These are phyloP conservation scores for Solanum acaule DNA, from an alignment of 257 asterid species.

Conservation along the genomic window DNA sequence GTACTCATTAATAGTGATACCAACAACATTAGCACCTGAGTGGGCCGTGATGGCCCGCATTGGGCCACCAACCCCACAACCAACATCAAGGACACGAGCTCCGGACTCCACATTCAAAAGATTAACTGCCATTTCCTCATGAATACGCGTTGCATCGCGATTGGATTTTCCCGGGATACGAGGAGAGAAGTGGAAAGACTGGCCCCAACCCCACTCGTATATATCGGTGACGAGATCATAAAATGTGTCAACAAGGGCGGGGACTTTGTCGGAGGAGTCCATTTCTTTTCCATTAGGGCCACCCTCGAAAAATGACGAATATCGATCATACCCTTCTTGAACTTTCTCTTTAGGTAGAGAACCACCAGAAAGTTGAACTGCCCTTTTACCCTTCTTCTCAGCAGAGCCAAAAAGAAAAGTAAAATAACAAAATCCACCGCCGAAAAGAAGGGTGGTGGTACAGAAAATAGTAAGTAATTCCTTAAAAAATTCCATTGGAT, in stretches of 20 bases:
- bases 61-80: constrained; percentile 82
- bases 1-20: constrained; percentile 15
- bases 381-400: constrained; percentile 52
- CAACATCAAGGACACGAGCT: constrained; percentile 53
- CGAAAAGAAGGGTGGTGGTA: constrained; percentile 38
- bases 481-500: constrained; percentile 11
- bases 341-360: constrained; percentile 53
- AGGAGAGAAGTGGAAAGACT: constrained; percentile 71
- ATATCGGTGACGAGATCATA: constrained; percentile 34
- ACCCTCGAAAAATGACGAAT: constrained; percentile 53
- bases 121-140: constrained; percentile 76
- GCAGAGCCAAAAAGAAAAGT: constrained; percentile 53
- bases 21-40: constrained; percentile 63
- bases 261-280: constrained; percentile 46
- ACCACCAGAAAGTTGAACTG: constrained; percentile 63
- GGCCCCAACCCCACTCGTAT: constrained; percentile 91
- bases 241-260: constrained; percentile 62
- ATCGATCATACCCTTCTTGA: constrained; percentile 44
- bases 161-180: constrained; percentile 48
- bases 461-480: constrained; percentile 45
- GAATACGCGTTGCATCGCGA: constrained; percentile 57
- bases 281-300: constrained; percentile 38
- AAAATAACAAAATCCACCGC: constrained; percentile 60
- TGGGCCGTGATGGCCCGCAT: constrained; percentile 78
- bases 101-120: constrained; percentile 40